phyloP scores from a whole-genome alignment of 2,329 filamentous ascomycete species.

The Hymenoscyphus scutula region DNA sequence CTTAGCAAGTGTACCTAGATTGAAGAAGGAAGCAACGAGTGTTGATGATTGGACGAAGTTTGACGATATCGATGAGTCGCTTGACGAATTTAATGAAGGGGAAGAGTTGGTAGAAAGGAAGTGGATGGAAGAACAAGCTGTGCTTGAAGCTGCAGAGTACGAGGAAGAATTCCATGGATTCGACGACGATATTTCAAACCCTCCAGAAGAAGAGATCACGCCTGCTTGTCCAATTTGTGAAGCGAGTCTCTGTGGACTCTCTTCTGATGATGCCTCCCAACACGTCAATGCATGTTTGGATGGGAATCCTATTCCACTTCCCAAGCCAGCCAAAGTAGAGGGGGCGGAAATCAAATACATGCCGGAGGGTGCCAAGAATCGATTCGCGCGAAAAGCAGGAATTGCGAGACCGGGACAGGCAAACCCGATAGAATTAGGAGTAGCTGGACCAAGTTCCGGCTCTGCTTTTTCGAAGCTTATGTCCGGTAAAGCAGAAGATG shows the following conservation, averaged over 20 bases:
- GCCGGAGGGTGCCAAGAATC: conserved; percentile 33
- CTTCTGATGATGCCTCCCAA: conserved; percentile 65
- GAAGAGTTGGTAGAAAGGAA: conserved; percentile 64
- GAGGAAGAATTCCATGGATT: conserved; percentile 33
- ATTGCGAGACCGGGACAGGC: conserved; percentile 76
- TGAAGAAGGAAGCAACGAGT: conserved; percentile 50
- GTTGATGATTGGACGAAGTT: conserved; percentile 51
- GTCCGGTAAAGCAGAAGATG: conserved; percentile 85
- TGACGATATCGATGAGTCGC: conserved; percentile 61
- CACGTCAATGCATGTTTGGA: conserved; percentile 96
- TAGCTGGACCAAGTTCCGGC: conserved; percentile 39
- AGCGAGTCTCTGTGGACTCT: conserved; percentile 57
- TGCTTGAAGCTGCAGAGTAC: conserved; percentile 58
- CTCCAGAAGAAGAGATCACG: conserved; percentile 22
- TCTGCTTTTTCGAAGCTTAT: conserved; percentile 93
- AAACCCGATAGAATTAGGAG: conserved; percentile 67
- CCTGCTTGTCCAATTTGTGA: conserved; percentile 75
- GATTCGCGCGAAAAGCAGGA: conserved; percentile 61
- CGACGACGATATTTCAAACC: conserved; percentile 18
- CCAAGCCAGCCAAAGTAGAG: conserved; percentile 13
- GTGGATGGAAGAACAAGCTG: conserved; percentile 75
- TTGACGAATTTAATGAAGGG: conserved; percentile 45
- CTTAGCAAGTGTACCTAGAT: conserved; percentile 34
- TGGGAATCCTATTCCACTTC: conserved; percentile 66
- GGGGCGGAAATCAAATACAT: conserved; percentile 27